These are phyloP conservation scores for Medicago lupulina DNA, from an alignment of 306 rosid genomes.

Conservation along the genomic window DNA sequence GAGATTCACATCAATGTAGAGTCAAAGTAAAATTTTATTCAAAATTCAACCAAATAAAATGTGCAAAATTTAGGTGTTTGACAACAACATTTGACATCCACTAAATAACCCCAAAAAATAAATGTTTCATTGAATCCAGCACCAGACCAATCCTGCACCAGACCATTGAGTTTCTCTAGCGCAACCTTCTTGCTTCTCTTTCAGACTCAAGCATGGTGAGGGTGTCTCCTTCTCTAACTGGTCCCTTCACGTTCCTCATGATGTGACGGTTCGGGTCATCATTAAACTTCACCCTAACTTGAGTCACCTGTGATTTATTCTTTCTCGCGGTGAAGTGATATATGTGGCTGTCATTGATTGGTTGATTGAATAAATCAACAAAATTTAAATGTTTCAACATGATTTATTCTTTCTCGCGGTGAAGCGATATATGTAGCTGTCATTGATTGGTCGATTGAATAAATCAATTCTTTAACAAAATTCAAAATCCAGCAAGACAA, in stretches of 20 bases:
- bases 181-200: slow-evolving; percentile 16
- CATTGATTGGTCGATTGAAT: background rate
- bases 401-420: background rate
- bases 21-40: too few species aligned
- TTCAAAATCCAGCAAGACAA: slow-evolving; percentile 4
- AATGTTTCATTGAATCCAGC: too few species aligned
- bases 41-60: too few species aligned
- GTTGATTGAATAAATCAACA: too few species aligned
- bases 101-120: too few species aligned
- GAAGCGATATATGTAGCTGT: background rate
- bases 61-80: too few species aligned
- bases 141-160: too few species aligned
- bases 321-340: too few species aligned
- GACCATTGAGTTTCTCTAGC: background rate
- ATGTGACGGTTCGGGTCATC: background rate
- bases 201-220: slow-evolving; percentile 17
- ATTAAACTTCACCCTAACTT: background rate
- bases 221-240: background rate
- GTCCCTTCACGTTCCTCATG: slow-evolving; percentile 25
- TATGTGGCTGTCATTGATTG: too few species aligned
- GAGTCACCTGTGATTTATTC: background rate
- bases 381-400: too few species aligned
- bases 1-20: too few species aligned
- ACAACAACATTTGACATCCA: too few species aligned
- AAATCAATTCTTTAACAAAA: background rate